Evolutionary conservation across 1,284 basidiomycete genomes (phyloP).

Genomic region (Cutaneotrichosporon cutaneum): DNA sequence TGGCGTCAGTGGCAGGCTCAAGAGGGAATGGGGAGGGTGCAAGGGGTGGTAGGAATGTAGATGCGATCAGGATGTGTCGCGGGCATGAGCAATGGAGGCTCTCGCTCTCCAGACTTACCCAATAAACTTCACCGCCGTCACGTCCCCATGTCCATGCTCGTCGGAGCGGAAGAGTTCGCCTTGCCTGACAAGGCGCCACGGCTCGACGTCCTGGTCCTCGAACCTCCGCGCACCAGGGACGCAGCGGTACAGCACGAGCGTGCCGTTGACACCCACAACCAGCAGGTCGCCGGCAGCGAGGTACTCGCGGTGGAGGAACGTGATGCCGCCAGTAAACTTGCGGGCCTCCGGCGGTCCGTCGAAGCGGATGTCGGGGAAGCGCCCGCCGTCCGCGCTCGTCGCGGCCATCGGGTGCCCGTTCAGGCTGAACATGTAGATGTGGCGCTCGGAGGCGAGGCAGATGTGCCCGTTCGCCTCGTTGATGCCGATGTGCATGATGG

Average conservation of each 20-base stretch:
- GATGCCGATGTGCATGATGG: slow-evolving; percentile 70
- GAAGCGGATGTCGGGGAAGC: slow-evolving; percentile 21
- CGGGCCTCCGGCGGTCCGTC: slow-evolving; percentile 11
- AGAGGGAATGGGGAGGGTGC: background rate
- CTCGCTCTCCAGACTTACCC: slow-evolving; percentile 35
- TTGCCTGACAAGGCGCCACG: slow-evolving; percentile 47
- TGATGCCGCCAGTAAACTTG: slow-evolving; percentile 45
- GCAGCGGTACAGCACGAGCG: slow-evolving; percentile 40
- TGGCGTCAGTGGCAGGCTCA: slow-evolving; percentile 20
- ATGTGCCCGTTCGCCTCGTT: slow-evolving; percentile 75
- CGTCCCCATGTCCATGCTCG: slow-evolving; percentile 27
- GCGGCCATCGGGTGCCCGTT: slow-evolving; percentile 52
- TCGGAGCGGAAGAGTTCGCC: slow-evolving; percentile 39
- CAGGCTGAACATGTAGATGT: slow-evolving; percentile 49
- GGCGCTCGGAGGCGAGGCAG: slow-evolving; percentile 39
- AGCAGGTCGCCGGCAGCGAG: slow-evolving; percentile 42
- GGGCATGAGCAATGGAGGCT: too few relatives aligned
- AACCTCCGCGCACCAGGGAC: slow-evolving; percentile 37
- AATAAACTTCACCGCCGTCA: slow-evolving; percentile 44
- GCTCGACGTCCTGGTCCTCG: slow-evolving; percentile 35
- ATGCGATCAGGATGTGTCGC: too few relatives aligned
- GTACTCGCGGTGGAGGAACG: slow-evolving; percentile 50
- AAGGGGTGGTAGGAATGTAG: background rate
- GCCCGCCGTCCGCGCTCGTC: slow-evolving; percentile 29
- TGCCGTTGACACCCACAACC: slow-evolving; percentile 41